phyloP scores from a whole-genome alignment of 2,329 filamentous ascomycete species.

The Acephala macrosclerotiorum region DNA sequence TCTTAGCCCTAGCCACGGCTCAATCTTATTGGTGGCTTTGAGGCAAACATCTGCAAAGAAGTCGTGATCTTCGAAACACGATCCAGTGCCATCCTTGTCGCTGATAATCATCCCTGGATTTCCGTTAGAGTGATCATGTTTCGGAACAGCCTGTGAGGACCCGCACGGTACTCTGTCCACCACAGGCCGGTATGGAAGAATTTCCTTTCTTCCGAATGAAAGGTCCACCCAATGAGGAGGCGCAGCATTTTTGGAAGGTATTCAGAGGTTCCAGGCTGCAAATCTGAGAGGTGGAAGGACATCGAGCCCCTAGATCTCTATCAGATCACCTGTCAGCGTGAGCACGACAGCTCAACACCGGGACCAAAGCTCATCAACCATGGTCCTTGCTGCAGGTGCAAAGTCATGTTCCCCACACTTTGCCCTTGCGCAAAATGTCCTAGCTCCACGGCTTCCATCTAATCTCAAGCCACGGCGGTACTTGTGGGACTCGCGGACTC shows the following conservation, averaged over 20 bases:
- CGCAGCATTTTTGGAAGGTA: not conserved
- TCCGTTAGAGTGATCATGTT: not conserved
- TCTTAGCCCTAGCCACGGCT: not conserved
- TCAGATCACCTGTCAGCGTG: not conserved
- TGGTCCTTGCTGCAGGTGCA: not conserved
- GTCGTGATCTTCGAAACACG: conserved; percentile 1
- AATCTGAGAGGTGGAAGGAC: conserved; percentile 21
- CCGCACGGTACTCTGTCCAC: conserved; percentile 16
- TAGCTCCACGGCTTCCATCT: not conserved
- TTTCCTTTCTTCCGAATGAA: not conserved
- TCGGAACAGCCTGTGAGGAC: not conserved
- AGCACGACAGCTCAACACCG: not conserved
- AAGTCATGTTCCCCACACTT: conserved; percentile 6
- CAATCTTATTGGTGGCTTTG: not conserved
- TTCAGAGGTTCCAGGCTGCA: conserved; percentile 5
- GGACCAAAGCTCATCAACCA: not conserved
- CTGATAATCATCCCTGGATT: not conserved
- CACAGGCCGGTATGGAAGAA: conserved; percentile 12
- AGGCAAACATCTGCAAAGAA: not conserved
- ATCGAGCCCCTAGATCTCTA: not conserved
- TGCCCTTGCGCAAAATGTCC: not conserved
- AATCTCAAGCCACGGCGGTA: not conserved
- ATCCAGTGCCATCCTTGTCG: not conserved
- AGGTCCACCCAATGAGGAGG: not conserved
- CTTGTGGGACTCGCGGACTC: not conserved